Conservation (phyloP, 2,329 filamentous ascomycete genomes). For the Claviceps sp. region DNA sequence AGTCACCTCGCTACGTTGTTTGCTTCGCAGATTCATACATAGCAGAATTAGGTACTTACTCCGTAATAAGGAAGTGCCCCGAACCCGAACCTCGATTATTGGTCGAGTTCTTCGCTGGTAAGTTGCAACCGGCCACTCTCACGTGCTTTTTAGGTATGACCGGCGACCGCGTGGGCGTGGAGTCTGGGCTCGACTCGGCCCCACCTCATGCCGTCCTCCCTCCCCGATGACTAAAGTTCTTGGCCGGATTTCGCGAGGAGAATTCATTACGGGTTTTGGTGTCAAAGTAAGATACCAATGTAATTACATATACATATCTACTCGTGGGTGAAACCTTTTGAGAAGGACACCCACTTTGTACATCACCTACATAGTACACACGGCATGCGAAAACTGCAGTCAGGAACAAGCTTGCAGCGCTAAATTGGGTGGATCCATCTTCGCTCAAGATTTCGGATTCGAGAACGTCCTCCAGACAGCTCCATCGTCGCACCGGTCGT, state of each 20-base stretch:
- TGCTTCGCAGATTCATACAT: too few relatives aligned
- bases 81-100: not conserved
- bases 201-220: constrained; percentile 1
- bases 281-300: not conserved
- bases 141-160: not conserved
- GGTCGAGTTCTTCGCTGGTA: not conserved
- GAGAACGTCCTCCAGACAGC: not conserved
- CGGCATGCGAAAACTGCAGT: not conserved
- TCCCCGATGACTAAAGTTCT: not conserved
- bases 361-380: not conserved
- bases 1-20: too few relatives aligned
- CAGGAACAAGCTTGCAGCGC: not conserved
- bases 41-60: not conserved
- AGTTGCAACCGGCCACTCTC: not conserved
- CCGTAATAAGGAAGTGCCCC: not conserved
- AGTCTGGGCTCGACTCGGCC: not conserved
- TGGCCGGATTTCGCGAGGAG: not conserved
- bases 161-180: not conserved
- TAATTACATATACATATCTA: not conserved
- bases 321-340: too few relatives aligned
- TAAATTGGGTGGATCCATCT: not conserved
- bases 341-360: not conserved
- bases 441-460: not conserved
- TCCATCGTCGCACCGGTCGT: not conserved
- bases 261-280: not conserved